Conservation (phyloP, 192 early-diverging fungal species). For the Rhizoclosmatium sp. region DNA sequence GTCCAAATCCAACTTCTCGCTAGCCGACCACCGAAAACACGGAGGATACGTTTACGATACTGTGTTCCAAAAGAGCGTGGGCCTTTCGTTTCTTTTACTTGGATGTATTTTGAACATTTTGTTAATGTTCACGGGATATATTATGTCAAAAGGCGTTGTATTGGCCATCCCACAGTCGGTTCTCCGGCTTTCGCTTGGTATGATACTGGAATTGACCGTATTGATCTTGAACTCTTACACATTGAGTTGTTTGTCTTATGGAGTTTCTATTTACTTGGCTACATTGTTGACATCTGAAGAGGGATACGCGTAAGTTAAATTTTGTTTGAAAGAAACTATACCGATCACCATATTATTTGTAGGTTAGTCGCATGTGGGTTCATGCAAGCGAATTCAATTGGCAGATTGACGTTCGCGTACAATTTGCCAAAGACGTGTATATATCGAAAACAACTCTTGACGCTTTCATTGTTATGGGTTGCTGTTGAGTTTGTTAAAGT, state of each 20-base stretch:
- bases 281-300: slow-evolving; percentile 3
- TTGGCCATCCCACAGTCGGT: neutral
- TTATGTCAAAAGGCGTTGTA: slow-evolving; percentile 1
- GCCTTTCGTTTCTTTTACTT: neutral
- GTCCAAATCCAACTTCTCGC: neutral
- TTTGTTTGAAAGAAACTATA: neutral
- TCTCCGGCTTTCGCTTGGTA: neutral
- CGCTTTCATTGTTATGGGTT: slow-evolving; percentile 10
- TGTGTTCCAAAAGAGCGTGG: neutral
- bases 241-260: neutral
- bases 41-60: neutral
- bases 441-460: slow-evolving; percentile 13
- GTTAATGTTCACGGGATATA: neutral
- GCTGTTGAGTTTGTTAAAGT: slow-evolving; percentile 21
- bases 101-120: neutral
- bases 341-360: neutral
- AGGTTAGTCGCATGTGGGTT: slow-evolving; percentile 20
- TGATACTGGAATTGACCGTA: slow-evolving; percentile 16
- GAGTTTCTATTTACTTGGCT: neutral
- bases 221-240: slow-evolving; percentile 1
- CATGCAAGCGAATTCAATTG: slow-evolving; percentile 11
- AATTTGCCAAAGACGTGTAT: slow-evolving; percentile 2
- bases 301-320: neutral
- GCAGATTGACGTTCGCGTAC: neutral
- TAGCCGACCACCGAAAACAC: neutral